phyloP scores from a whole-genome alignment of 768 basidiomycete species.

The Naganishia vishniacii region DNA sequence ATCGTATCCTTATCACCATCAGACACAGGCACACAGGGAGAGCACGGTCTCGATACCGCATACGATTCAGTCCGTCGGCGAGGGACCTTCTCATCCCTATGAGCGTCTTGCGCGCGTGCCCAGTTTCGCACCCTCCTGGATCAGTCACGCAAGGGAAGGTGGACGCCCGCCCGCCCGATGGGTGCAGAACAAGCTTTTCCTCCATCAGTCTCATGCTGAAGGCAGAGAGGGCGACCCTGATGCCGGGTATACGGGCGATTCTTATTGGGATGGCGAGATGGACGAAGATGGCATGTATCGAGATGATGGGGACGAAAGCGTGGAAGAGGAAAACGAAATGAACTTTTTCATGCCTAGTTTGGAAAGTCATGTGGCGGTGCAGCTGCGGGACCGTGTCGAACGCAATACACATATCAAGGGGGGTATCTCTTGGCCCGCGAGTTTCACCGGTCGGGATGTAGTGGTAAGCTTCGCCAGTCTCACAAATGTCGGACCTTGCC shows the following conservation, averaged over 20 bases:
- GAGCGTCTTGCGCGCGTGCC: slow-evolving; percentile 9
- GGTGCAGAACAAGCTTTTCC: slow-evolving; percentile 43
- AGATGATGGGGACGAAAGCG: slow-evolving; percentile 32
- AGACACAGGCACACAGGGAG: slow-evolving; percentile 11
- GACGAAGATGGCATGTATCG: slow-evolving; percentile 29
- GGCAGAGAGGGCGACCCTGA: slow-evolving; percentile 5
- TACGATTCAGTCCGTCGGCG: slow-evolving; percentile 20
- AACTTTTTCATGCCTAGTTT: slow-evolving; percentile 83
- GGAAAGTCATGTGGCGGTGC: slow-evolving; percentile 80
- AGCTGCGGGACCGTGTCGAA: slow-evolving; percentile 82
- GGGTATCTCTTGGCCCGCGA: slow-evolving; percentile 78
- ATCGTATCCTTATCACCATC: background rate
- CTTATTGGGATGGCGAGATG: slow-evolving; percentile 32
- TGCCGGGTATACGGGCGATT: slow-evolving; percentile 21
- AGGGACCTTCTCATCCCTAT: slow-evolving; percentile 19
- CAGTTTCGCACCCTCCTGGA: slow-evolving; percentile 26
- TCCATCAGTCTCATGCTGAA: slow-evolving; percentile 36
- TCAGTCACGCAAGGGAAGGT: slow-evolving; percentile 23
- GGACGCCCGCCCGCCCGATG: slow-evolving; percentile 36
- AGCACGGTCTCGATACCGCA: slow-evolving; percentile 21
- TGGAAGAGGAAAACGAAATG: slow-evolving; percentile 60
- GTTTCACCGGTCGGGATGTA: slow-evolving; percentile 91
- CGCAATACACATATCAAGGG: slow-evolving; percentile 83
- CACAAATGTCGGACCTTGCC: background rate
- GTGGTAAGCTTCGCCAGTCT: slow-evolving; percentile 59